phyloP scores from a whole-genome alignment of 441 rosid genomes.

The Gossypium davidsonii region DNA sequence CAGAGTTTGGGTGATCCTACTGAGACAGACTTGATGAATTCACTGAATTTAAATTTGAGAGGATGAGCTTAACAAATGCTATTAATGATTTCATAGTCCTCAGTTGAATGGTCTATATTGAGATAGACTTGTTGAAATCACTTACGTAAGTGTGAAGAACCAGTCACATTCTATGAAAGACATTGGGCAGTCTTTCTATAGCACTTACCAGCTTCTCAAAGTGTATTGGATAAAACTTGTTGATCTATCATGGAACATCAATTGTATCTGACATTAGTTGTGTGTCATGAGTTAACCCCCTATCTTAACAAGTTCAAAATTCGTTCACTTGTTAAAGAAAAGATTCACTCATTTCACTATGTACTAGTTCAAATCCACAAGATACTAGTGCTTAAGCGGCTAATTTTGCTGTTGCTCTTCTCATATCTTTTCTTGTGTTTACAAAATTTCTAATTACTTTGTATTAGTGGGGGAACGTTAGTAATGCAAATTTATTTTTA shows the following conservation, averaged over 20 bases:
- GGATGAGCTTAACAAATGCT: background rate
- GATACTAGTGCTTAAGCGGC: background rate
- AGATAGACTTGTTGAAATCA: background rate
- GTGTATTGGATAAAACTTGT: background rate
- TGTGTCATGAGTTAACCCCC: background rate
- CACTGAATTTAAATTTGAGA: background rate
- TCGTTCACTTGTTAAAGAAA: background rate
- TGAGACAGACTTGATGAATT: background rate
- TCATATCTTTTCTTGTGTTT: background rate
- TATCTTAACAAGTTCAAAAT: background rate
- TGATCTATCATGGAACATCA: background rate
- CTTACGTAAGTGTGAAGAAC: background rate
- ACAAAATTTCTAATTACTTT: no score
- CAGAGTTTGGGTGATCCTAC: background rate
- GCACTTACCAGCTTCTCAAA: background rate
- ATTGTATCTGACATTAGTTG: background rate
- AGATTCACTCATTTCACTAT: background rate
- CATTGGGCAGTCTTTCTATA: background rate
- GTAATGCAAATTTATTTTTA: no score
- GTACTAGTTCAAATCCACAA: background rate
- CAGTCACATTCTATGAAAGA: background rate
- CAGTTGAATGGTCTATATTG: no score
- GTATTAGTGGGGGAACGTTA: no score
- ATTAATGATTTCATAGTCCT: background rate
- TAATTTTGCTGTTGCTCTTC: background rate